phyloP scores from a whole-genome alignment of 164 flowering plant species.

The Piper longum region DNA sequence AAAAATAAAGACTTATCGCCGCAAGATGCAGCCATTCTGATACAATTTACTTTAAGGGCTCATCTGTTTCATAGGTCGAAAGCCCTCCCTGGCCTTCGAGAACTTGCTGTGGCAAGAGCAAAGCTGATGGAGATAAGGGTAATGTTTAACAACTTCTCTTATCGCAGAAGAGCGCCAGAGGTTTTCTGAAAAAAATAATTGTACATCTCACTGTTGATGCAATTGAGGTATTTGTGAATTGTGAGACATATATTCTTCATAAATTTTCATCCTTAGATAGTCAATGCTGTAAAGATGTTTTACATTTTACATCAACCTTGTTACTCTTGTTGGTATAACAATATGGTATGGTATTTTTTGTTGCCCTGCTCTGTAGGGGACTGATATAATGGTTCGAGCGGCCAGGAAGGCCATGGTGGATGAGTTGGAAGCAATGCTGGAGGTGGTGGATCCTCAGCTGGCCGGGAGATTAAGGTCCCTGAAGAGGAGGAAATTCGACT shows the following conservation, averaged over 20 bases:
- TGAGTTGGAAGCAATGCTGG: conserved; percentile 93
- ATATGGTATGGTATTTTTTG: background rate
- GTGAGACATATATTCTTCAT: background rate
- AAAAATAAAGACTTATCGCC: conserved; percentile 72
- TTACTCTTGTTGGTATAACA: background rate
- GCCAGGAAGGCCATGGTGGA: conserved; percentile 77
- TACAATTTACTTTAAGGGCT: conserved; percentile 65
- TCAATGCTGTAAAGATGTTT: background rate
- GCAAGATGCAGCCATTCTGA: conserved; percentile 74
- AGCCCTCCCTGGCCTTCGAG: conserved; percentile 69
- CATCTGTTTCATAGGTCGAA: conserved; percentile 69
- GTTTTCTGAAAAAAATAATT: conserved; percentile 82
- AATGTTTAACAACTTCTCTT: conserved; percentile 61
- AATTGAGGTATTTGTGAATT: conserved; percentile 46
- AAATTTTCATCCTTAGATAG: background rate
- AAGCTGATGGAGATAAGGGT: conserved; percentile 81
- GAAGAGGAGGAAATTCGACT: conserved; percentile 74
- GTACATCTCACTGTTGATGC: conserved; percentile 88
- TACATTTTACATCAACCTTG: background rate
- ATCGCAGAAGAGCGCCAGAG: conserved; percentile 76
- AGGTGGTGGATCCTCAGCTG: conserved; percentile 90
- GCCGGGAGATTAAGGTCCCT: conserved; percentile 41
- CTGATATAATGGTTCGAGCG: conserved; percentile 69
- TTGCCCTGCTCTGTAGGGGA: conserved; percentile 31
- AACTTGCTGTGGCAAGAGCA: conserved; percentile 70